Percentiles rank a stretch among this genome's conserved stretches.
Evolutionary conservation across 2,329 filamentous ascomycete genomes (phyloP).

Genomic region (Cryphonectria parasitica): DNA sequence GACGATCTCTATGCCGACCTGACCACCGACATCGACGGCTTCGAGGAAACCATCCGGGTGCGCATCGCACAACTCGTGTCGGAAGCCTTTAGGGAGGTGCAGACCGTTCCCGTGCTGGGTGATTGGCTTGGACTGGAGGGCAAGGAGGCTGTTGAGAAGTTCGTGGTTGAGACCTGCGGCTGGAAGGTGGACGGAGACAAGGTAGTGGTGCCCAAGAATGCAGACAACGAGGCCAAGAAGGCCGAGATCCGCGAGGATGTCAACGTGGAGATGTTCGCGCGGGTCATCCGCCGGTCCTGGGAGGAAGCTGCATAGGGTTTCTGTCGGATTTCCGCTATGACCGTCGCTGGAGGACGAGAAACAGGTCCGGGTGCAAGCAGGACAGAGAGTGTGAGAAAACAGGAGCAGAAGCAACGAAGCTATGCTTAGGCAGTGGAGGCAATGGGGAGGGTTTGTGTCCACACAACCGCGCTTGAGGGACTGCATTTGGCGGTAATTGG

Average conservation of each 20-base stretch:
- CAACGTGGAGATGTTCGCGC: constrained; percentile 81
- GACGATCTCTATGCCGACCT: constrained; percentile 96
- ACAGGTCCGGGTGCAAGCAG: background rate
- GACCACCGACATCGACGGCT: constrained; percentile 90
- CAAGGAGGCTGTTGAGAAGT: constrained; percentile 71
- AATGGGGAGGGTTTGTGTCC: constrained; percentile 1
- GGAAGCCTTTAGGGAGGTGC: constrained; percentile 76
- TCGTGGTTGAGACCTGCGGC: constrained; percentile 81
- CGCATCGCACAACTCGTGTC: constrained; percentile 87
- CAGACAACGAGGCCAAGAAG: constrained; percentile 97
- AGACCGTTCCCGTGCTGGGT: constrained; percentile 65
- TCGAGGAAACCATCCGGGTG: constrained; percentile 91
- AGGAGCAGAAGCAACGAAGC: background rate
- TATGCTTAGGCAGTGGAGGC: background rate
- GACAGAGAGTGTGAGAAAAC: background rate
- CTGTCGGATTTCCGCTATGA: background rate
- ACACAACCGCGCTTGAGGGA: constrained; percentile 6
- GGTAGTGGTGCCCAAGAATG: constrained; percentile 84
- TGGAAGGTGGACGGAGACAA: constrained; percentile 75
- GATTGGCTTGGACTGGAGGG: constrained; percentile 73
- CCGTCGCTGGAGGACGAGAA: background rate
- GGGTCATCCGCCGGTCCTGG: constrained; percentile 82
- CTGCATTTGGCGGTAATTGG: constrained; percentile 23
- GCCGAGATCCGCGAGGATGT: constrained; percentile 95
- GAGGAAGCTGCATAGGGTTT: constrained; percentile 70